Base-by-base conservation (phyloP, 1,284 basidiomycete genomes). In the Ustilago vetiveriae region DNA sequence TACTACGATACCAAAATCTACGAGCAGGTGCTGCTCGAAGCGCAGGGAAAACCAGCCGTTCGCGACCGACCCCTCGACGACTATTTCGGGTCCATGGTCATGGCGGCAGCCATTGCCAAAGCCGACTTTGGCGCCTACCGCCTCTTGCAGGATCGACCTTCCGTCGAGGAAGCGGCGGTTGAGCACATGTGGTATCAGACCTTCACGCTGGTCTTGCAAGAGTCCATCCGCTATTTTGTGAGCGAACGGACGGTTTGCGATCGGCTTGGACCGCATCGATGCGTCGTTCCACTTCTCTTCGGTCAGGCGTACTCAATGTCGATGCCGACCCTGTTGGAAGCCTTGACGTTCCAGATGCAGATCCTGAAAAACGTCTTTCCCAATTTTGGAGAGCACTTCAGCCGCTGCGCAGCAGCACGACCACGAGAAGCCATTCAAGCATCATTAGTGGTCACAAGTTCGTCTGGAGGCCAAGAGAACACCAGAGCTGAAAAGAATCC, bases 301-400 rank as follows among this genome's bases (percentile, higher is more conserved):
- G 64, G 64, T 11, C 52, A 62, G 16, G 52, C 64, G 10, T 14
- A 21, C 13, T 24, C 45, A 8, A 60, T 57, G 57, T 27, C 57
- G 11, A 26, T 49, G 22, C 57, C 56, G 8, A 37, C 39, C 7
- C 46, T 67, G 24, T 9, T 67, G 19, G 14, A 56, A 33, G 37
- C 26, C 3, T 39, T 67, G 26, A 35, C 51, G 23, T 51, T 48
- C 17, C 64, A 67, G 21, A 27, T 67, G 19, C 43, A 60, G 36
- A 48, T 67, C 64, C 57, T 62, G 23, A 45, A 46, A 21, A 67
- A 67, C 24, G 45, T 67, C 13, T 67, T 67, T 23, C 64, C 64
- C 43, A 67, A 60, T 23, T 67, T 67, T 33, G 64, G 64, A 10
- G 52, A 62, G 7, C 50, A 59, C 37, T 44, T 52, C 22, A 43